Evolutionary conservation across 148 eudicot genomes (phyloP).

Genomic region (Oxyria digyna): DNA sequence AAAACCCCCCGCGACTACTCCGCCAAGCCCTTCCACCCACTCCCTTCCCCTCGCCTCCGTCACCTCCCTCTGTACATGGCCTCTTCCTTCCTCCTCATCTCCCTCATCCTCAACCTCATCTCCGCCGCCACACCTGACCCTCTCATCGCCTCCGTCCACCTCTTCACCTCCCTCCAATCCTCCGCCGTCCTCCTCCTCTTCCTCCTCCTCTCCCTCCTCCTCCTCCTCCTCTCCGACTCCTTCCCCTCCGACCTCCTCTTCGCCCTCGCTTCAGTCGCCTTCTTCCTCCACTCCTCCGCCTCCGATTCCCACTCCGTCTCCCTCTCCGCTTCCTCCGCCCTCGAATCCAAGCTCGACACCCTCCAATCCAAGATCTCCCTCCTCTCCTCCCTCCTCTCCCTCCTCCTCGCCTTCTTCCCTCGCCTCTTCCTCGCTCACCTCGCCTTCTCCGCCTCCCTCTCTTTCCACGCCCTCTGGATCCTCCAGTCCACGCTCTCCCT

Average conservation of each 20-base stretch:
- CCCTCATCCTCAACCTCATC: constrained; percentile 38
- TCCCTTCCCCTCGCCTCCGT: constrained; percentile 24
- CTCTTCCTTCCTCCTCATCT: constrained; percentile 26
- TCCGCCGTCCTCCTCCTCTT: constrained; percentile 54
- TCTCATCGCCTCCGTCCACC: constrained; percentile 65
- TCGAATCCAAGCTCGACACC: constrained; percentile 45
- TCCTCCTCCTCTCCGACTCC: constrained; percentile 40
- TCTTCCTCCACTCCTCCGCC: constrained; percentile 41
- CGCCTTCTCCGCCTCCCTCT: constrained; percentile 36
- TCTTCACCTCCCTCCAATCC: constrained; percentile 56
- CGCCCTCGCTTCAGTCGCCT: constrained; percentile 38
- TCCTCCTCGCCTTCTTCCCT: constrained; percentile 46
- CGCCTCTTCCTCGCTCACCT: constrained; percentile 52
- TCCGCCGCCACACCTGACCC: constrained; percentile 52
- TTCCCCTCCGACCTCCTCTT: constrained; percentile 57
- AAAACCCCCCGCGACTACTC: constrained; percentile 52
- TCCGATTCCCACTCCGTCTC: constrained; percentile 32
- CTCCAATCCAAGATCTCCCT: constrained; percentile 43
- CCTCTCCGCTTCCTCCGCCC: constrained; percentile 32
- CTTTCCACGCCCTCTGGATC: constrained; percentile 66
- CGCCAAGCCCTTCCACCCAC: constrained; percentile 72
- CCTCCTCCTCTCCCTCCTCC: constrained; percentile 34
- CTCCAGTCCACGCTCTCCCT: constrained; percentile 65
- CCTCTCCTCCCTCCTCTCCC: constrained; percentile 32
- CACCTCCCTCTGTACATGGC: constrained; percentile 43